These are phyloP conservation scores for Cyamopsis tetragonoloba DNA, from an alignment of 306 rosid species.

Conservation along the genomic window DNA sequence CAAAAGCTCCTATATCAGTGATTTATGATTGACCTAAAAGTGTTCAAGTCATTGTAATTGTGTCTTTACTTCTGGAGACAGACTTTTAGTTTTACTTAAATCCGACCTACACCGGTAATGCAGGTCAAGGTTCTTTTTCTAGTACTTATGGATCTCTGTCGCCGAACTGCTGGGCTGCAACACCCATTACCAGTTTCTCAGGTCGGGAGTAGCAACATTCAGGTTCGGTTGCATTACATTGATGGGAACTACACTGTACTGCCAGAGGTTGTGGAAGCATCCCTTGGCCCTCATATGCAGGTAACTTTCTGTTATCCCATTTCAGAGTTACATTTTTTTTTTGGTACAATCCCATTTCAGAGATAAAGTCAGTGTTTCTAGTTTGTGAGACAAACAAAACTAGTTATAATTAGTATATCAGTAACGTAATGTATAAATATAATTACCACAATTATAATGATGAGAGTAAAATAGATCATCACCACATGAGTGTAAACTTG, in stretches of 20 bases:
- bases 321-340: too few species aligned
- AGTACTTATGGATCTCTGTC: slow-evolving; percentile 85
- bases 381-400: slow-evolving; percentile 7
- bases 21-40: slow-evolving; percentile 11
- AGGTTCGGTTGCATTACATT: slow-evolving; percentile 89
- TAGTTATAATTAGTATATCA: slow-evolving; percentile 6
- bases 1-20: slow-evolving; percentile 15
- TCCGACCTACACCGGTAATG: slow-evolving; percentile 26
- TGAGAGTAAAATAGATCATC: too few species aligned
- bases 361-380: neutral
- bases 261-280: slow-evolving; percentile 94
- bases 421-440: neutral
- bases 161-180: slow-evolving; percentile 63
- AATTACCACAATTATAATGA: slow-evolving; percentile 1
- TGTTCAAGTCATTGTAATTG: neutral
- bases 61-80: neutral
- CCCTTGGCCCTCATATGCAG: slow-evolving; percentile 97
- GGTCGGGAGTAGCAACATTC: slow-evolving; percentile 81
- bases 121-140: slow-evolving; percentile 88
- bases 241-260: slow-evolving; percentile 91
- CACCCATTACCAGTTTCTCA: slow-evolving; percentile 94
- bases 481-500: too few species aligned
- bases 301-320: slow-evolving; percentile 33
- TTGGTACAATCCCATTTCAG: too few species aligned
- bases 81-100: neutral